Conservation (phyloP, 352 stramenopile genomes). For the Lagenidium sp. region DNA sequence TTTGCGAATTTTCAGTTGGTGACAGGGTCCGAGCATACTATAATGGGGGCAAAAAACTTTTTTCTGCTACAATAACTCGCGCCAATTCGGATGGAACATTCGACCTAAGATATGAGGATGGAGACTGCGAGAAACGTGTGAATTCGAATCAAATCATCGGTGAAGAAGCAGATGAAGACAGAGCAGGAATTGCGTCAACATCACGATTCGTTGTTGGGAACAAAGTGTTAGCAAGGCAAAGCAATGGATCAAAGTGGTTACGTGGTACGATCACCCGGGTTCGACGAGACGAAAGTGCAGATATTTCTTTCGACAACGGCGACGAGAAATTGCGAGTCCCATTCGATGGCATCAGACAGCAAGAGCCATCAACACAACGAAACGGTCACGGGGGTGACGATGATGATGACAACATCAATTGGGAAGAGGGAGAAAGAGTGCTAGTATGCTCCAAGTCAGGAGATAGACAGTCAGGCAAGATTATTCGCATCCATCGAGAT, state of each 20-base stretch:
- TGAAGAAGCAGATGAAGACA: constrained; percentile 1
- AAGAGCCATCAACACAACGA: not conserved
- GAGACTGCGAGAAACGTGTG: constrained; percentile 25
- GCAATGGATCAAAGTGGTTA: constrained; percentile 30
- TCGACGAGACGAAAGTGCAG: constrained; percentile 41
- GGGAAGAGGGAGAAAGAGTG: constrained; percentile 23
- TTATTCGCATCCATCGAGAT: constrained; percentile 34
- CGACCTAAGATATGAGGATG: constrained; percentile 62
- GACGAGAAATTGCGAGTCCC: constrained; percentile 35
- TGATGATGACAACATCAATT: constrained; percentile 36
- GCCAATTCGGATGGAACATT: constrained; percentile 47
- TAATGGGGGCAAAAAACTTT: constrained; percentile 39
- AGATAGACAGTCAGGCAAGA: constrained; percentile 37
- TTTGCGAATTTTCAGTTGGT: not conserved
- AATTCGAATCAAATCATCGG: constrained; percentile 1
- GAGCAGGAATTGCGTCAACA: not conserved
- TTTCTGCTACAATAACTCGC: constrained; percentile 32
- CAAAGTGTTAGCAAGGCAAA: constrained; percentile 18
- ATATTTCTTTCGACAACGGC: constrained; percentile 40
- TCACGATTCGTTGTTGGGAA: constrained; percentile 16
- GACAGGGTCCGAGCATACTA: constrained; percentile 7
- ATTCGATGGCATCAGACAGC: no score
- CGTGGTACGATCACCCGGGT: constrained; percentile 46
- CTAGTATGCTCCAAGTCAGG: no score
- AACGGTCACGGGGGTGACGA: constrained; percentile 23